Evolutionary conservation across 768 basidiomycete genomes (phyloP).

Genomic region (Rhizopogon vinicolor): DNA sequence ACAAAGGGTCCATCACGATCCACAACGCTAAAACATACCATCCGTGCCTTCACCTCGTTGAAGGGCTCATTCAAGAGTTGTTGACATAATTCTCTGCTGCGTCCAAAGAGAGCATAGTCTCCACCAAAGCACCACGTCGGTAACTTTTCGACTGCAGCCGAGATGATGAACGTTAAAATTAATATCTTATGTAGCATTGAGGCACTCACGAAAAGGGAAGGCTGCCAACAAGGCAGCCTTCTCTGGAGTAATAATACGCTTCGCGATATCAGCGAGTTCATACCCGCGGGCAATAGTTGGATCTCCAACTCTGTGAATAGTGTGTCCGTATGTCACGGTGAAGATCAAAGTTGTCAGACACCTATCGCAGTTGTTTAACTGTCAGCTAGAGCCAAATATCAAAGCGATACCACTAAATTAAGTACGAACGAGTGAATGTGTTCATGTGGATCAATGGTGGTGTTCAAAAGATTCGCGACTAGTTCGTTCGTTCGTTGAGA

Average conservation of each 20-base stretch:
- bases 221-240: constrained; percentile 1
- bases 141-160: background rate
- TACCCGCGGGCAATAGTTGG: constrained; percentile 15
- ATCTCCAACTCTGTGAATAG: constrained; percentile 14
- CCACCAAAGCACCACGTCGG: background rate
- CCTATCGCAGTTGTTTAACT: constrained; percentile 3
- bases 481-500: constrained; percentile 2
- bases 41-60: background rate
- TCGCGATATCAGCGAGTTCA: constrained; percentile 13
- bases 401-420: background rate
- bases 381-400: background rate
- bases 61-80: background rate
- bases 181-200: background rate
- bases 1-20: no score
- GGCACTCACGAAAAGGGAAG: constrained; percentile 4
- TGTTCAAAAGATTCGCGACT: constrained; percentile 7
- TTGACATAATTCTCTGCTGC: background rate
- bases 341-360: constrained; percentile 24
- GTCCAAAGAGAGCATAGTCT: background rate
- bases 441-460: constrained; percentile 9
- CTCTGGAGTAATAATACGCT: constrained; percentile 1
- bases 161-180: background rate
- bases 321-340: constrained; percentile 19
- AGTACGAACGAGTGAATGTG: constrained; percentile 14
- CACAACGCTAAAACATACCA: background rate